Percentiles rank a stretch among this genome's conserved stretches.
Evolutionary conservation across 2,329 filamentous ascomycete species (phyloP).

Genomic region (Didymella glomerata): DNA sequence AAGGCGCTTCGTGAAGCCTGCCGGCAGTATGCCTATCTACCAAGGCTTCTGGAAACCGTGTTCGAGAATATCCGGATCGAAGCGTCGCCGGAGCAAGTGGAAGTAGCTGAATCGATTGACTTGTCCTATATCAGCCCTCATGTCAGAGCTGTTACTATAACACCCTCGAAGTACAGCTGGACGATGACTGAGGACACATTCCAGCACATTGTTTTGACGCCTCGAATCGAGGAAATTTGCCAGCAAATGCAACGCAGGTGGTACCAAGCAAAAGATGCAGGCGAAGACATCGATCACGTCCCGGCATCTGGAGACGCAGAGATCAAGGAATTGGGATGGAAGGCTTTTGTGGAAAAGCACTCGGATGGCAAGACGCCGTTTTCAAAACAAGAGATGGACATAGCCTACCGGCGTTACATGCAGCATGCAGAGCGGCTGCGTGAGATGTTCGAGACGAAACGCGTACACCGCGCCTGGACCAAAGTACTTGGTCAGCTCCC

Average conservation of each 20-base stretch:
- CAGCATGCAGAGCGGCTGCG: neutral
- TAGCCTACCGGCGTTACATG: neutral
- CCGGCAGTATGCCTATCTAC: neutral
- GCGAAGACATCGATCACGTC: neutral
- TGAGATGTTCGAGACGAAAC: neutral
- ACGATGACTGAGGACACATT: neutral
- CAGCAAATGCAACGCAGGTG: neutral
- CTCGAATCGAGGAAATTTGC: neutral
- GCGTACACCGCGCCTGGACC: neutral
- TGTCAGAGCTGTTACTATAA: neutral
- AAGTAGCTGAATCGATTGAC: neutral
- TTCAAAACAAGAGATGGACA: neutral
- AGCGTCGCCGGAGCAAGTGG: neutral
- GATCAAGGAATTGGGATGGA: neutral
- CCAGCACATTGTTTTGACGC: neutral
- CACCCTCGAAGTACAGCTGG: conserved; percentile 1
- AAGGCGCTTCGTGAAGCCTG: conserved; percentile 1
- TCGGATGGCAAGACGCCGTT: conserved; percentile 1
- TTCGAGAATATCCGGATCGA: neutral
- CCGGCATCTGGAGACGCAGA: neutral
- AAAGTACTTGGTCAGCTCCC: neutral
- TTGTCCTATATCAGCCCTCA: neutral
- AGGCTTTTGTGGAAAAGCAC: neutral
- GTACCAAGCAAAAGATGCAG: neutral
- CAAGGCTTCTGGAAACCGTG: neutral